Conservation (phyloP, 2,329 filamentous ascomycete species). For the Sporothrix globosa region DNA sequence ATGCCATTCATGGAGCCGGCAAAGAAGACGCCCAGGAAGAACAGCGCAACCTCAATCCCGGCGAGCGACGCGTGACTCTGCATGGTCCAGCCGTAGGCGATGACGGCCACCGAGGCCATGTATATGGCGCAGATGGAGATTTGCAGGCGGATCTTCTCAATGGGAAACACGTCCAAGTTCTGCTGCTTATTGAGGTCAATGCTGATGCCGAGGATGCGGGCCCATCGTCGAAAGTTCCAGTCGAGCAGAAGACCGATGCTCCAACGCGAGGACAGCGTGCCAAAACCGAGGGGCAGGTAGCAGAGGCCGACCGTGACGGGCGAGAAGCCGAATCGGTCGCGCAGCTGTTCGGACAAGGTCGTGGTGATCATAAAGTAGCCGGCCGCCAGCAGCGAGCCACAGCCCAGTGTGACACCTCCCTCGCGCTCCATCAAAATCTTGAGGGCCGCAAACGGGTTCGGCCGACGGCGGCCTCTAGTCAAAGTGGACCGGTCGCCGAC, state of each 20-base stretch:
- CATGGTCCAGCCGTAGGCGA: constrained; percentile 40
- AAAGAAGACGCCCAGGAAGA: constrained; percentile 38
- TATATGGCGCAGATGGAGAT: constrained; percentile 37
- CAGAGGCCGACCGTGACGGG: constrained; percentile 35
- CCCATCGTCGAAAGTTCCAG: constrained; percentile 36
- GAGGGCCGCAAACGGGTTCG: constrained; percentile 39
- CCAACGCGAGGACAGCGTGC: constrained; percentile 35
- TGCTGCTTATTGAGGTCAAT: constrained; percentile 36
- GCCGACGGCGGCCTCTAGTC: constrained; percentile 34
- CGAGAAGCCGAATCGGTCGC: constrained; percentile 34
- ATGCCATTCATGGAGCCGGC: constrained; percentile 37
- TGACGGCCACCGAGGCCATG: constrained; percentile 32
- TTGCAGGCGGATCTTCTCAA: constrained; percentile 37
- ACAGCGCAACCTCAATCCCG: constrained; percentile 37
- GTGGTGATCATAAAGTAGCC: constrained; percentile 40
- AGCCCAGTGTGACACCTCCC: constrained; percentile 39
- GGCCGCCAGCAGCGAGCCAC: constrained; percentile 37
- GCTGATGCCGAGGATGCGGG: constrained; percentile 32
- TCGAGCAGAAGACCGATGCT: constrained; percentile 36
- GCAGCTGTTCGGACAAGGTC: constrained; percentile 38
- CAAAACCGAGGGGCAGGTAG: constrained; percentile 36
- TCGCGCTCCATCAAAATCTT: constrained; percentile 39
- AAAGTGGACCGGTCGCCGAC: constrained; percentile 30
- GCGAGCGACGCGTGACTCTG: constrained; percentile 36
- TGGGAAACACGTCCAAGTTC: constrained; percentile 35